Percentiles rank a stretch among this genome's conserved stretches.
Conservation (phyloP, 306 rosid species). For the Oemleria cerasiformis region DNA sequence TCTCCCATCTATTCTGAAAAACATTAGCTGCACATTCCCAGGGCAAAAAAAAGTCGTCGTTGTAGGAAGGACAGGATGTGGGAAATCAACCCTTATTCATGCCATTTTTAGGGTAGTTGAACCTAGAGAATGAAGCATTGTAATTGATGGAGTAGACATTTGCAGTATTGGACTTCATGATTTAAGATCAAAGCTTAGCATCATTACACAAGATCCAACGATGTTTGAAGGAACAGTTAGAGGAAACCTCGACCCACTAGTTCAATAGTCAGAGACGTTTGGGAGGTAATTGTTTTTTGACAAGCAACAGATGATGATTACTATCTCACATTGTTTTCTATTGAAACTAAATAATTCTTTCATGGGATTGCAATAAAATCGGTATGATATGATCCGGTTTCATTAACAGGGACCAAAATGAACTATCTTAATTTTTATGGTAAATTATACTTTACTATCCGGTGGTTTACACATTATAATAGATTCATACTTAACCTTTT, state of each 20-base stretch:
- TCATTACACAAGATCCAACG: conserved; percentile 88
- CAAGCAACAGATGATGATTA: background rate
- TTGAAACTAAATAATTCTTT: conserved; percentile 5
- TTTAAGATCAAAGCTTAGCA: conserved; percentile 83
- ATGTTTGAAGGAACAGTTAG: conserved; percentile 93
- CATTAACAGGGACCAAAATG: too few species aligned
- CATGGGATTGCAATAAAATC: too few species aligned
- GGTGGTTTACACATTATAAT: too few species aligned
- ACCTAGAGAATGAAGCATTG: conserved; percentile 82
- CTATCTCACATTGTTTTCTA: too few species aligned
- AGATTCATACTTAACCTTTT: too few species aligned
- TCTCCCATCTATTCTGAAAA: conserved; percentile 73
- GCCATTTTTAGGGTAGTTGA: conserved; percentile 89
- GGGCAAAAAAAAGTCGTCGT: conserved; percentile 87
- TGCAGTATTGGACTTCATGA: conserved; percentile 88
- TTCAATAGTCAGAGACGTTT: conserved; percentile 65
- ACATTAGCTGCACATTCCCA: conserved; percentile 82
- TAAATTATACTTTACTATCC: too few species aligned
- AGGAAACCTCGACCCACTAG: conserved; percentile 79
- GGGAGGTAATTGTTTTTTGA: conserved; percentile 61
- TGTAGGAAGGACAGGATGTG: conserved; percentile 95
- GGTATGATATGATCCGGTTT: too few species aligned
- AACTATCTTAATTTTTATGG: too few species aligned
- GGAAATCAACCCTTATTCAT: conserved; percentile 93
- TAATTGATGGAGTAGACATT: conserved; percentile 71